Evolutionary conservation across 345 rosid genomes (phyloP), one percentile per base, ranked within the genome.

Genomic region (Diplotaxis tenuifolia): DNA sequence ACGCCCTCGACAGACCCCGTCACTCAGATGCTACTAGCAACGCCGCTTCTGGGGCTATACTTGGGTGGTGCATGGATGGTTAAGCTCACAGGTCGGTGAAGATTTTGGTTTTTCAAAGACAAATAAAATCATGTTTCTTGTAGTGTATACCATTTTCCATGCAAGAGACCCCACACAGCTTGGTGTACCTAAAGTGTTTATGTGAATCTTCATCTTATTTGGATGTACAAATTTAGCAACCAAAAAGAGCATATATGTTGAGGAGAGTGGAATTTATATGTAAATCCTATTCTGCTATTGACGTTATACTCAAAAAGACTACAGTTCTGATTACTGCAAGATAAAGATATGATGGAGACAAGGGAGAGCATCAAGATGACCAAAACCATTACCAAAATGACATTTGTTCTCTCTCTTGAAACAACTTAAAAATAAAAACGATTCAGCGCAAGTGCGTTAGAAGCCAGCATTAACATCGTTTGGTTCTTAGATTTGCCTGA

Each of bases 1-100:
- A 95, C 99, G 7, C 99, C 99, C 50, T 94, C 99, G 9, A 91
- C 97, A 3, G 97, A 95, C 77, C 99, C 99, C 80, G 92, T 95
- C 14, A 95, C 99, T 62, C 99, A 91, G 80, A 22, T 92, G 82
- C 96, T 95, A 78, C 79, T 91, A 50, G 99, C 99, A 10, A 84
- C 78, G 3, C 99, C 99, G 1, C 96, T 91, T 76, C 82, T 95
- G 0, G 97, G 99, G 56, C 96, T 95, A 49, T 91, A 91, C 80
- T 78, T 95, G 34, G 99, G 99, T 12, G 97, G 97, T 29, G 97
- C 97, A 19, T 95, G 96, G 96, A 62, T 84, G 73, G 96, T 91
- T 54, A 94, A 94, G 90, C 83, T 91, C 52, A 83, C 79, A 0
- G 98, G 98, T 6, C 84, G 90, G 61, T 94, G 85, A 91, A 45